Evolutionary conservation across 2,329 filamentous ascomycete genomes (phyloP).

Genomic region (Ophiocordyceps camponoti-leonardi): DNA sequence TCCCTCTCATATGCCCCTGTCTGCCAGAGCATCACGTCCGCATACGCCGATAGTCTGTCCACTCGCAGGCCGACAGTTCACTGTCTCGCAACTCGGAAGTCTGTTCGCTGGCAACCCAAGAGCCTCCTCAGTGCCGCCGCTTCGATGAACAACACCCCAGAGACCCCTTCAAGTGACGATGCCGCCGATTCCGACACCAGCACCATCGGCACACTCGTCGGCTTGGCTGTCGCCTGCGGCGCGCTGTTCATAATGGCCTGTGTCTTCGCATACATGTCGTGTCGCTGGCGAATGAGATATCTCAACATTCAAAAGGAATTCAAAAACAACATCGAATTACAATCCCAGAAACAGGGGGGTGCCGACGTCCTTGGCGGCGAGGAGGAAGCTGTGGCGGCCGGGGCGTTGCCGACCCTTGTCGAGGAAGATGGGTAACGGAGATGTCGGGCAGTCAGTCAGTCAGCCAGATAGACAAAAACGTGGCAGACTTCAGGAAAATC

Average conservation of each 20-base stretch:
- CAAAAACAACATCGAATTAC: not conserved
- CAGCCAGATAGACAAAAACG: not conserved
- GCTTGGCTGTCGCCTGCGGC: conserved; percentile 1
- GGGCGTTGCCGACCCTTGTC: not conserved
- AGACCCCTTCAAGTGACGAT: not conserved
- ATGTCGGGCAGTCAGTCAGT: not conserved
- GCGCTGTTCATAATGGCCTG: conserved; percentile 1
- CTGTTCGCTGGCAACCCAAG: not conserved
- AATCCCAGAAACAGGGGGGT: not conserved
- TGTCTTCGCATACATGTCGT: conserved; percentile 1
- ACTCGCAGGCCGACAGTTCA: not conserved
- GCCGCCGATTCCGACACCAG: not conserved
- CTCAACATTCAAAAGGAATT: not conserved
- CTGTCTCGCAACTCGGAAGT: no score
- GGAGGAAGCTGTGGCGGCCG: not conserved
- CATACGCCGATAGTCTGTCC: not conserved
- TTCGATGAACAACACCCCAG: not conserved
- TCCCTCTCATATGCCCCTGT: not conserved
- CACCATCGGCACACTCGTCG: not conserved
- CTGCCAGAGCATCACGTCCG: not conserved
- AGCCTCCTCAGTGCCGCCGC: not conserved
- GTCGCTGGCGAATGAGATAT: conserved; percentile 1
- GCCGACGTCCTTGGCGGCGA: not conserved
- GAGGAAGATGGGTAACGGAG: no score
- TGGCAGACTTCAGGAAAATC: not conserved